A percentile compares a stretch with the other conserved stretches of the same genome.
phyloP scores from a whole-genome alignment of 208 protist genomes.

The Leishmania major region DNA sequence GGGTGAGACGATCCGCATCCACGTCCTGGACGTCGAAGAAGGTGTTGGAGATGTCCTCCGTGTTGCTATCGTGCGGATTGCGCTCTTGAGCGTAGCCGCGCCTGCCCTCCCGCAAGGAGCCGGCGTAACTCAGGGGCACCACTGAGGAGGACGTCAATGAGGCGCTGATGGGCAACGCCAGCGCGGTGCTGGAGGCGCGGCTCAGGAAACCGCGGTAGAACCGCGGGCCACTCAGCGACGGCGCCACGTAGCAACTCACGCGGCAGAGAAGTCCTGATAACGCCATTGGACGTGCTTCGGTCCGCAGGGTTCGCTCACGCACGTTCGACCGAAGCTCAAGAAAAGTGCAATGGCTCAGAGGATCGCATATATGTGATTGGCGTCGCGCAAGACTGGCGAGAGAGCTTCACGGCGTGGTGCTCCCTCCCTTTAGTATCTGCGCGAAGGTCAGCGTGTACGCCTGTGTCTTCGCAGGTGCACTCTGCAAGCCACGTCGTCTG shows the following conservation, averaged over 20 bases:
- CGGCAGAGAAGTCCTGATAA: constrained; percentile 8
- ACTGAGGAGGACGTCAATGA: neutral
- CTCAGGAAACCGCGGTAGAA: neutral
- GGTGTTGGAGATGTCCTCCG: constrained; percentile 28
- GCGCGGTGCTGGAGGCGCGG: neutral
- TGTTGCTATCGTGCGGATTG: constrained; percentile 29
- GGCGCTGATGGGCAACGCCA: neutral
- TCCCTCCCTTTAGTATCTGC: no score
- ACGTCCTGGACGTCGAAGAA: constrained; percentile 86
- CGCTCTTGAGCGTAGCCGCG: constrained; percentile 19
- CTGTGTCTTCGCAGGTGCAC: neutral
- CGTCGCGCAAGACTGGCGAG: neutral
- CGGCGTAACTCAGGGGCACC: neutral
- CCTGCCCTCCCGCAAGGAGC: neutral
- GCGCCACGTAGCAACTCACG: constrained; percentile 1
- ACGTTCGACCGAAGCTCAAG: neutral
- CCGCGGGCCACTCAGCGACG: neutral
- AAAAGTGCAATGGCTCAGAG: neutral
- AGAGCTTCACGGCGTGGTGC: neutral
- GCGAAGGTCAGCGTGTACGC: neutral
- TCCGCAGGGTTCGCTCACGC: neutral
- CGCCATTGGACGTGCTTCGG: neutral
- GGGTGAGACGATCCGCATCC: constrained; percentile 67
- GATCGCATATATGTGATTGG: neutral
- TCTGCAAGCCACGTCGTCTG: neutral